These are phyloP conservation scores for Udeniomyces megalosporus DNA, from an alignment of 768 basidiomycete genomes.

Conservation along the genomic window DNA sequence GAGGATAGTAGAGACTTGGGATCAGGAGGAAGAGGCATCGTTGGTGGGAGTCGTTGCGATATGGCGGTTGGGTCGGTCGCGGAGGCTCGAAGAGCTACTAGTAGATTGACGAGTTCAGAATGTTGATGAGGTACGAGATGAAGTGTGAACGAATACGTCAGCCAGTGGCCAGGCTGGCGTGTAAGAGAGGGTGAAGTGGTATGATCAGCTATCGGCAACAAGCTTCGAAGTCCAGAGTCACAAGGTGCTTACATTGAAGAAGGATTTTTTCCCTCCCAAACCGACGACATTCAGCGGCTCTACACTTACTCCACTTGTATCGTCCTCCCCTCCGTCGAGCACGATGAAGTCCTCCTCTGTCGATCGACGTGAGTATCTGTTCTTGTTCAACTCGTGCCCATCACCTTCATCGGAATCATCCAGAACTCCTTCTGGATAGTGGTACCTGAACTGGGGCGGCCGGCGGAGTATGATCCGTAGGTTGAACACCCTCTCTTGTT, in stretches of 20 bases:
- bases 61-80: neutral
- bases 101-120: neutral
- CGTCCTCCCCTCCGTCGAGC: neutral
- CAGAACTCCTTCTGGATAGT: neutral
- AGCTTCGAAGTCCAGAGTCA: neutral
- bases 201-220: neutral
- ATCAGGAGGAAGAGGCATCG: neutral
- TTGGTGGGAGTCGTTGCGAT: neutral
- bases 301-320: neutral
- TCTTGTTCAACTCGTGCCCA: neutral
- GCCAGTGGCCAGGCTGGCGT: slow-evolving; percentile 7
- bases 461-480: slow-evolving; percentile 1
- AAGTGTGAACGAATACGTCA: neutral
- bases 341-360: slow-evolving; percentile 9
- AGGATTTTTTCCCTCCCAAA: neutral
- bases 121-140: neutral
- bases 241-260: neutral
- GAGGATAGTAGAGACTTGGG: neutral
- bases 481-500: neutral
- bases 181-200: neutral
- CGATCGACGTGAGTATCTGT: neutral
- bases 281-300: neutral
- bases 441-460: neutral
- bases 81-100: neutral
- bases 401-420: neutral